phyloP scores from a whole-genome alignment of 768 basidiomycete species.

The Lactarius vividus region DNA sequence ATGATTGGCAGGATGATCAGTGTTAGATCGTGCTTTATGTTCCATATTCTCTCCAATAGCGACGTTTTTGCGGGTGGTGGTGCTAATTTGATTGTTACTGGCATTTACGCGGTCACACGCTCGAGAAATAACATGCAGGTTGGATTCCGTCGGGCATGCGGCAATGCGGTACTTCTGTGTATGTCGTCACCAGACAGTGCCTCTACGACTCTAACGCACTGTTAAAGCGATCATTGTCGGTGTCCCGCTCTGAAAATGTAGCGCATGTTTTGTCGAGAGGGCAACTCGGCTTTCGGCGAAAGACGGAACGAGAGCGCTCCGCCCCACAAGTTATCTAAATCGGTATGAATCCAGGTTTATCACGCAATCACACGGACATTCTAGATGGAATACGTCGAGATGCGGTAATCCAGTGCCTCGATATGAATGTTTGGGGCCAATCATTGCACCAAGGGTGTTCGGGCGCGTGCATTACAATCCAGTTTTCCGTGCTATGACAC shows the following conservation, averaged over 20 bases:
- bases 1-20: conserved; percentile 6
- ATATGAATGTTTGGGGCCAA: conserved; percentile 5
- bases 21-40: neutral
- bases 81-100: neutral
- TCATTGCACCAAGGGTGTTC: neutral
- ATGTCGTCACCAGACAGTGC: neutral
- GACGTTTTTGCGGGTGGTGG: neutral
- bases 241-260: neutral
- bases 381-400: neutral
- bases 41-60: neutral
- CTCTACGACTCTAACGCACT: neutral
- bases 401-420: neutral
- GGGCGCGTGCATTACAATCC: neutral
- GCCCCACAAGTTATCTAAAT: neutral
- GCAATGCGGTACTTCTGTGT: neutral
- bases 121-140: neutral
- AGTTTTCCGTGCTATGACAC: conserved; percentile 19
- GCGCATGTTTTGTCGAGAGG: neutral
- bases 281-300: neutral
- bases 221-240: neutral
- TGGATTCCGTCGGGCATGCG: neutral
- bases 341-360: neutral
- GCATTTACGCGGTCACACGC: neutral
- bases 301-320: neutral
- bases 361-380: conserved; percentile 15